Base-by-base conservation (phyloP, 768 basidiomycete species). In the Leccinum longicurvipes region DNA sequence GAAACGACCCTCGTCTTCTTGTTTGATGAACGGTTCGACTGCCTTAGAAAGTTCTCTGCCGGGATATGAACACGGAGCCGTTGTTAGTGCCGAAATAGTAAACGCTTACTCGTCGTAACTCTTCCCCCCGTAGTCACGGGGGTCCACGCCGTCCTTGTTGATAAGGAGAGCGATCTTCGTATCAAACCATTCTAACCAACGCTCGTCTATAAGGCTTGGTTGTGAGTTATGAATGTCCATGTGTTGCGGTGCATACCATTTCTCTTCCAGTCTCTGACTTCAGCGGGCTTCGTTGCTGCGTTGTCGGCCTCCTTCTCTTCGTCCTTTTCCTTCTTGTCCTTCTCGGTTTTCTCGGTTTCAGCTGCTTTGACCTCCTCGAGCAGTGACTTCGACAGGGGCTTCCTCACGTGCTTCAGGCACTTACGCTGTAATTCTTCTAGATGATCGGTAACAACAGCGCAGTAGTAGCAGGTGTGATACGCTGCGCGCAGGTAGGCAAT, bases 391-490 rank as follows among this genome's bases (percentile, higher is more conserved):
- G 82, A 80, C 65, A 87, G 67, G 39, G 89, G 83, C 71, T 86
- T 87, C 74, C 96, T 83, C 60, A 89, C 79, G 76, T 99, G 97
- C 76, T 86, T 86, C 64, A 97, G 77, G 80, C 96, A 98, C 76
- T 93, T 93, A 70, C 93, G 84, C 73, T 93, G 87, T 66, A 99
- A 81, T 78, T 97, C 93, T 76, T 99, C 97, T 72, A 89, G 75
- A 77, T 93, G 93, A 76, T 96, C 89, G 71, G 87, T 89, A 63
- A 91, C 83, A 69, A 92, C 86, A 65, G 89, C 87, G 80, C 97
- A 99, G 76, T 99, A 99, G 76, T 96, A 99, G 83, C 97, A 97
- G 67, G 91, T 86, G 82, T 93, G 82, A 74, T 89, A 94, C 53
- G 91, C 95, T 70, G 85, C 81, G 63, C 97, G 91, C 68, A 99